A percentile compares a stretch with the other conserved stretches of the same genome.
Evolutionary conservation across 2,329 filamentous ascomycete species (phyloP).

Genomic region (Diaporthe vaccinii): DNA sequence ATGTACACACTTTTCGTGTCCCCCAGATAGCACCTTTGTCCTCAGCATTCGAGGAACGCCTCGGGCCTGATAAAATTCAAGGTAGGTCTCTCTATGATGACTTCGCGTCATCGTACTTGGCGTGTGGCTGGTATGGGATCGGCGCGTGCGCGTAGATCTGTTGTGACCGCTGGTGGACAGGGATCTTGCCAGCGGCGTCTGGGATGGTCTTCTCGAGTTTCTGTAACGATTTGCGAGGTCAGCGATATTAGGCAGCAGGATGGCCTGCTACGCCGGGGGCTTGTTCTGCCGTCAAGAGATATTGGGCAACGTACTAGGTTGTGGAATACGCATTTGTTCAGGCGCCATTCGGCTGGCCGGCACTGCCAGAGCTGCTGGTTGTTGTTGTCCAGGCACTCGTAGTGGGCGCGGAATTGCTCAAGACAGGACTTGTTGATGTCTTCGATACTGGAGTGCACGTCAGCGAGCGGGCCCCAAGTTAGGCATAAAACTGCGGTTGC

Average conservation of each 20-base stretch:
- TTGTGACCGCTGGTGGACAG: constrained; percentile 79
- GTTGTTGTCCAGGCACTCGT: constrained; percentile 95
- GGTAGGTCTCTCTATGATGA: background rate
- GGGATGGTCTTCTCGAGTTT: constrained; percentile 87
- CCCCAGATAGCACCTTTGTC: background rate
- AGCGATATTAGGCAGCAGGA: background rate
- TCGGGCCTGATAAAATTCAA: background rate
- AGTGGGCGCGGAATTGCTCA: constrained; percentile 91
- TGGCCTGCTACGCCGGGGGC: background rate
- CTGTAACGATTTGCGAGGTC: constrained; percentile 56
- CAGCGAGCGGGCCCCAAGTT: constrained; percentile 1
- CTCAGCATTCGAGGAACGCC: background rate
- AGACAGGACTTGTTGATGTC: constrained; percentile 98
- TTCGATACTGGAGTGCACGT: constrained; percentile 74
- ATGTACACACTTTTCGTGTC: constrained; percentile 19
- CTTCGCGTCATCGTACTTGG: constrained; percentile 39
- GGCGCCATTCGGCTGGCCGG: constrained; percentile 85
- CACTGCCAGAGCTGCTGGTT: constrained; percentile 99
- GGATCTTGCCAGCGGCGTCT: constrained; percentile 77
- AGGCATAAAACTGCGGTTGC: background rate
- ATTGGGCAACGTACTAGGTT: constrained; percentile 80
- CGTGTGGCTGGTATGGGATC: constrained; percentile 51
- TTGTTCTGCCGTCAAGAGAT: background rate
- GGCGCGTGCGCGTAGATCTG: constrained; percentile 70
- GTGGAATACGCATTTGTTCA: constrained; percentile 96